These are phyloP conservation scores for Ascomycota sp. DNA, from an alignment of 2,329 filamentous ascomycete species.

Conservation along the genomic window DNA sequence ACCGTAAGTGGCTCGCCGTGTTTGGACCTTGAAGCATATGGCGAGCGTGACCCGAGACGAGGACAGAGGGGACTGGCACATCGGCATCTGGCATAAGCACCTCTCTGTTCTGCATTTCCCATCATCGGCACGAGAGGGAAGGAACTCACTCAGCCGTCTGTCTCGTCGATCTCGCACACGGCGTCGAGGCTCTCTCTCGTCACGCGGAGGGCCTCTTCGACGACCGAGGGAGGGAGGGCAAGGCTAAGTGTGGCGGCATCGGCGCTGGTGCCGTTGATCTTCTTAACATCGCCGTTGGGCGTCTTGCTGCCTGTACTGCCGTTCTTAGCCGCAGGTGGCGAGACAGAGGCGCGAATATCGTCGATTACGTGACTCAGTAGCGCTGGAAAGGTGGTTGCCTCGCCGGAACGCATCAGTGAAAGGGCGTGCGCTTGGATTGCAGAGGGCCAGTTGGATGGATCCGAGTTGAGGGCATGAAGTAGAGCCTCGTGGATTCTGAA, in stretches of 20 bases:
- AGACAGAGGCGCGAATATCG: constrained; percentile 30
- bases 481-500: constrained; percentile 40
- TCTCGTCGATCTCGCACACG: constrained; percentile 18
- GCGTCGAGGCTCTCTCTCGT: constrained; percentile 35
- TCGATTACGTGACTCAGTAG: constrained; percentile 37
- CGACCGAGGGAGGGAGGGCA: constrained; percentile 33
- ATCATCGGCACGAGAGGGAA: too few species aligned
- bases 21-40: too few species aligned
- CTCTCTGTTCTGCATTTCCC: too few species aligned
- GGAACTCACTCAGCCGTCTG: background rate
- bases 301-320: constrained; percentile 14
- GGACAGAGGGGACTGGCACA: too few species aligned
- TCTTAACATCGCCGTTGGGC: constrained; percentile 11
- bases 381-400: constrained; percentile 35
- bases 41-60: too few species aligned
- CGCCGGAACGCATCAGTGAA: constrained; percentile 34
- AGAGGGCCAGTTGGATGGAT: constrained; percentile 40
- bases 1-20: too few species aligned
- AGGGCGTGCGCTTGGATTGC: constrained; percentile 36
- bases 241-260: constrained; percentile 10
- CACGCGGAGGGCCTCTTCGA: constrained; percentile 38
- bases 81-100: too few species aligned
- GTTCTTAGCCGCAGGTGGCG: constrained; percentile 9
- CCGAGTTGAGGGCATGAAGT: constrained; percentile 36
- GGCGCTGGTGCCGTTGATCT: constrained; percentile 7